phyloP scores from a whole-genome alignment of 192 early-diverging fungal genomes.

The Podila epicladia region DNA sequence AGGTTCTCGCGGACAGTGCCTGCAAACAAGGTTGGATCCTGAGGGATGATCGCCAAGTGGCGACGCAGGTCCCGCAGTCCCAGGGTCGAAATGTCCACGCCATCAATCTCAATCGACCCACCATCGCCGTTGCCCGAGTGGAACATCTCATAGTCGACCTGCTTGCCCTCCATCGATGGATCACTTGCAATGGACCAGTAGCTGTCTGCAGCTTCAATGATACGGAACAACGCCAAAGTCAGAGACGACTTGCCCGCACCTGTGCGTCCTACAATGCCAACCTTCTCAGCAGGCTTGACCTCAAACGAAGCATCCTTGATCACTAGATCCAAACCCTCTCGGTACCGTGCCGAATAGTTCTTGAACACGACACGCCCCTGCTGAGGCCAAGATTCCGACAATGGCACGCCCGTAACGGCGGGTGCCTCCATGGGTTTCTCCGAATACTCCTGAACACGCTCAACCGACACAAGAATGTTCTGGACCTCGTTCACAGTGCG shows the following conservation, averaged over 20 bases:
- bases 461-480: constrained; percentile 83
- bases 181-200: constrained; percentile 29
- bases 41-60: constrained; percentile 84
- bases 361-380: constrained; percentile 40
- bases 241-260: constrained; percentile 54
- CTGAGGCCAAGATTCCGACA: constrained; percentile 54
- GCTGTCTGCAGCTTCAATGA: constrained; percentile 53
- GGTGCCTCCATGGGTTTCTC: constrained; percentile 77
- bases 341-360: constrained; percentile 43
- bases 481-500: constrained; percentile 76
- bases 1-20: constrained; percentile 77
- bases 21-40: constrained; percentile 77
- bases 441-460: constrained; percentile 84
- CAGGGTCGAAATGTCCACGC: constrained; percentile 70
- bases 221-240: constrained; percentile 54
- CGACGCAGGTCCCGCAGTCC: constrained; percentile 67
- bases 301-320: constrained; percentile 60
- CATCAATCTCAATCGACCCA: constrained; percentile 79
- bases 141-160: neutral
- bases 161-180: constrained; percentile 6
- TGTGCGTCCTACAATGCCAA: constrained; percentile 55
- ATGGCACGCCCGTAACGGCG: constrained; percentile 51
- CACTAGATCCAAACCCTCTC: constrained; percentile 51
- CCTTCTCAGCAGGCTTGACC: constrained; percentile 40
- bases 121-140: constrained; percentile 10